A percentile compares a stretch with the other conserved stretches of the same genome.
Conservation (phyloP, 2,329 filamentous ascomycete genomes). For the Ampelomyces quisqualis region DNA sequence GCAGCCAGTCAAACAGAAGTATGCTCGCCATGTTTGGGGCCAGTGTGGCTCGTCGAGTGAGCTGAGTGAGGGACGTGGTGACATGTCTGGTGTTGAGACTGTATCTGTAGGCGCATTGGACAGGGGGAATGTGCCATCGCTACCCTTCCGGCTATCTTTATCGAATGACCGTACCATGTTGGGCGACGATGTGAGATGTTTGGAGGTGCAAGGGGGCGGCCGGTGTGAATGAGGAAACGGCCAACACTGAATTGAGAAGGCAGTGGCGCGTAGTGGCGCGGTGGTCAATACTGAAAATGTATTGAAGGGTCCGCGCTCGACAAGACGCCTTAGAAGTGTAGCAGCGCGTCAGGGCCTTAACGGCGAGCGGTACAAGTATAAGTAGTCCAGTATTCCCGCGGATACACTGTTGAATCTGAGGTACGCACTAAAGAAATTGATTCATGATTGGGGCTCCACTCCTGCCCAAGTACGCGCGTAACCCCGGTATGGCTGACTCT, state of each 20-base stretch:
- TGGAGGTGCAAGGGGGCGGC: slow-evolving; percentile 4
- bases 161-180: slow-evolving; percentile 21
- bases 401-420: slow-evolving; percentile 18
- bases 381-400: slow-evolving; percentile 20
- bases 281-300: slow-evolving; percentile 20
- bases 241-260: slow-evolving; percentile 8
- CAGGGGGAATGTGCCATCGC: slow-evolving; percentile 23
- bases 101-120: slow-evolving; percentile 26
- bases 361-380: slow-evolving; percentile 17
- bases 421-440: slow-evolving; percentile 14
- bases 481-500: slow-evolving; percentile 25
- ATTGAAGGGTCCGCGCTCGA: slow-evolving; percentile 18
- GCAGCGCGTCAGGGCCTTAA: slow-evolving; percentile 7
- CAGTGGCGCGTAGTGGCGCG: slow-evolving; percentile 9
- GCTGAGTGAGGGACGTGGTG: slow-evolving; percentile 15
- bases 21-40: slow-evolving; percentile 50
- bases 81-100: slow-evolving; percentile 26
- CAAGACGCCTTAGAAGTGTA: slow-evolving; percentile 13
- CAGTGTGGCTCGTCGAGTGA: slow-evolving; percentile 42
- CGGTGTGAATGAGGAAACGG: slow-evolving; percentile 9
- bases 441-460: slow-evolving; percentile 27
- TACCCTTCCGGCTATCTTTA: slow-evolving; percentile 24
- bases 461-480: slow-evolving; percentile 31
- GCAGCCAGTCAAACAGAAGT: slow-evolving; percentile 48
- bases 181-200: slow-evolving; percentile 9